Evolutionary conservation across 176 grass and related monocot genomes (phyloP), one percentile per base, ranked within the genome.

Genomic region (Avena atlantica): DNA sequence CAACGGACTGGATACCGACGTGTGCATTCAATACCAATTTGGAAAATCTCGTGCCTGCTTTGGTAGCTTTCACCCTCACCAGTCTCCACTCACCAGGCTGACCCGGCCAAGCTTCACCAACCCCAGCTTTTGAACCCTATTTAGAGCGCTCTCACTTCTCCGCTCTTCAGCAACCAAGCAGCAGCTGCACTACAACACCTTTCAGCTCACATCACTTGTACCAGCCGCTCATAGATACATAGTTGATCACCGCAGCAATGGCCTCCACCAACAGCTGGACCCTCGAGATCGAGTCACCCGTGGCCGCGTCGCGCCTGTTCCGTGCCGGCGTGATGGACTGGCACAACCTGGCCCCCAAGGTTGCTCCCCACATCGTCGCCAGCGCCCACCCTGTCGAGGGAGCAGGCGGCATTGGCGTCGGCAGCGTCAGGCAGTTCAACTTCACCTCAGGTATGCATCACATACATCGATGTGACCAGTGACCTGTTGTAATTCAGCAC

Each of bases 391-490:
- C 86, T 3, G 51, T 93, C 2, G 80, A 93, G 47, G 93, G 91
- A 7, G 80, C 88, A 0, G 93, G 91, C 52, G 42, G 19, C 15
- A 78, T 87, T 7, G 40, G 40, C 40, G 6, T 87, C 2, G 93
- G 93, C 47, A 89, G 87, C 76, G n/a, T 98, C 21, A 98, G 93
- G 72, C 93, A 95, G 86, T 93, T 98, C 83, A 93, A 98, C 84
- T 97, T 98, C 89, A 89, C 87, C 34, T 74, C 89, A 52, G 85
- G 93, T 97, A 91, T 6, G 29, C 2, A 51, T 1, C 5, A 24
- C 6, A 8, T 0, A 42, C 31, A 34, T 34, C 31, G 31, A 34
- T 34, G 31, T 34, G 31, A 34, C 31, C 31, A 34, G 0, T 34
- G 31, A 34, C 31, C 31, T 34, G 31, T 0, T 34, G 31, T 34